Conservation (phyloP, 441 rosid genomes). For the Biscutella laevigata region DNA sequence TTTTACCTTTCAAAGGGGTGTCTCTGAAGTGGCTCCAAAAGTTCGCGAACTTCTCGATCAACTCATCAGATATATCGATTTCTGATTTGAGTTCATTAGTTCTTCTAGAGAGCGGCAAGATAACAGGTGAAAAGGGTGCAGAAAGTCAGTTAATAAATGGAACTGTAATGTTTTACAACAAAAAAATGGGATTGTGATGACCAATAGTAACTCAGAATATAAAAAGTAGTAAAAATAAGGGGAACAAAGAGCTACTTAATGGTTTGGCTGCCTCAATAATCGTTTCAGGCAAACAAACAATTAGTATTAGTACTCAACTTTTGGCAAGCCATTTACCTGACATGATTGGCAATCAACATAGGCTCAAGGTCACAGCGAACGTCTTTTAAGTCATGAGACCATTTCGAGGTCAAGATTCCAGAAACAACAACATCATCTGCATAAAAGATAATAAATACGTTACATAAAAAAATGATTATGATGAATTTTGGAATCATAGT, state of each 20-base stretch:
- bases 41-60: slow-evolving; percentile 56
- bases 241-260: slow-evolving; percentile 1
- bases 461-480: slow-evolving; percentile 2
- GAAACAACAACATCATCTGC: slow-evolving; percentile 87
- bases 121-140: neutral
- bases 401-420: slow-evolving; percentile 81
- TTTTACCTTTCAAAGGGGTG: slow-evolving; percentile 68
- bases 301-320: slow-evolving; percentile 1
- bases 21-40: slow-evolving; percentile 78
- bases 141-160: slow-evolving; percentile 3
- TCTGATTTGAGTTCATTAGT: slow-evolving; percentile 77
- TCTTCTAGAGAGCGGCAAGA: slow-evolving; percentile 42
- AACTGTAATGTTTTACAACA: too few relatives aligned
- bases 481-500: neutral
- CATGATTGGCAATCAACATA: slow-evolving; percentile 69
- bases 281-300: slow-evolving; percentile 4
- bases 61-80: slow-evolving; percentile 55
- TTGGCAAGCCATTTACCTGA: slow-evolving; percentile 42
- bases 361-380: slow-evolving; percentile 96
- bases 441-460: neutral
- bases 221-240: neutral
- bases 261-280: neutral
- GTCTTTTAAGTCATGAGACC: slow-evolving; percentile 92
- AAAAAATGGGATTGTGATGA: neutral
- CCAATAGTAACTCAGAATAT: neutral